These are phyloP conservation scores for Trichodelitschia bisporula DNA, from an alignment of 495 filamentous ascomycete genomes.

Conservation along the genomic window DNA sequence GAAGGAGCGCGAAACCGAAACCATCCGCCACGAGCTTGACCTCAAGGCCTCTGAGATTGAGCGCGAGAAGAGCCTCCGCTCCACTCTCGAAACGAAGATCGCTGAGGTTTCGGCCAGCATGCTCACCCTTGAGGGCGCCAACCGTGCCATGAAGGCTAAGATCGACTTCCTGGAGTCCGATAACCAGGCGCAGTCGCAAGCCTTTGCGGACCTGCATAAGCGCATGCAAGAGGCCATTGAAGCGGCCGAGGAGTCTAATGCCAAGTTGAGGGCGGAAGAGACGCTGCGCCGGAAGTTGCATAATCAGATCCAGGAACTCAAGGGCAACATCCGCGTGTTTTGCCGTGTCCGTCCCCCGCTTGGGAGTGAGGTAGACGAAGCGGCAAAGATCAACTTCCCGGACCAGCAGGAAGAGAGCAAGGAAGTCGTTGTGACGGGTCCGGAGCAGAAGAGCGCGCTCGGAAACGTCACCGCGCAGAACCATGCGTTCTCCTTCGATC, in stretches of 20 bases:
- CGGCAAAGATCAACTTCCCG: conserved; percentile 49
- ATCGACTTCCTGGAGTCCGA: conserved; percentile 77
- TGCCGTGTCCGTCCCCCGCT: conserved; percentile 80
- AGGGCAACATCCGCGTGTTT: conserved; percentile 96
- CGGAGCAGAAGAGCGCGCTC: conserved; percentile 60
- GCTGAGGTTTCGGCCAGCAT: conserved; percentile 35
- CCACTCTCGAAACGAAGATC: conserved; percentile 33
- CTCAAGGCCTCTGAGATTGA: conserved; percentile 17
- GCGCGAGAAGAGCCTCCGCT: conserved; percentile 27
- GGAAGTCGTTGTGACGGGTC: conserved; percentile 64
- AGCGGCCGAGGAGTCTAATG: conserved; percentile 40
- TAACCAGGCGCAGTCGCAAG: conserved; percentile 57
- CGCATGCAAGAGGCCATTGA: conserved; percentile 52
- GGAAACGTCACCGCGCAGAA: conserved; percentile 51
- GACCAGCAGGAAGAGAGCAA: conserved; percentile 52
- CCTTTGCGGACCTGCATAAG: conserved; percentile 51
- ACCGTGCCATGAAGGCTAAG: conserved; percentile 46
- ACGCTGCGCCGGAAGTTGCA: conserved; percentile 77
- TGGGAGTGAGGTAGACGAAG: conserved; percentile 17
- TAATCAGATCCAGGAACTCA: conserved; percentile 96
- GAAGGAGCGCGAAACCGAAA: conserved; percentile 30
- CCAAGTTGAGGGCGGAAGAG: conserved; percentile 78
- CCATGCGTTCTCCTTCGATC: conserved; percentile 75
- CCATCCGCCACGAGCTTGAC: conserved; percentile 31
- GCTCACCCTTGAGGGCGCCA: conserved; percentile 43